phyloP scores from a whole-genome alignment of 495 filamentous ascomycete species.

The Daldinia caldariorum region DNA sequence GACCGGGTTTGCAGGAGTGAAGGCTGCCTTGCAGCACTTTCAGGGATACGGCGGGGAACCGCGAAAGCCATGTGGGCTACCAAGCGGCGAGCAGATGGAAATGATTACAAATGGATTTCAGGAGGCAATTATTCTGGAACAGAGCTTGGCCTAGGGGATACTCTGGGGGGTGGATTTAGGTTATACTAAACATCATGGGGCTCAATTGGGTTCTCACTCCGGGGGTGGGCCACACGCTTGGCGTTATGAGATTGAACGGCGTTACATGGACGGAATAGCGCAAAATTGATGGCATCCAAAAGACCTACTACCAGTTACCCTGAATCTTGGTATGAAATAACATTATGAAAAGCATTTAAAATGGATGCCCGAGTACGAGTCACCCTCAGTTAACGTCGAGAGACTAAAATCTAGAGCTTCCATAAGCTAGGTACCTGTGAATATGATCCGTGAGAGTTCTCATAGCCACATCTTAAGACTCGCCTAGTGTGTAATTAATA shows the following conservation, averaged over 20 bases:
- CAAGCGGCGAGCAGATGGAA: conserved; percentile 63
- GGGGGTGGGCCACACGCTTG: conserved; percentile 33
- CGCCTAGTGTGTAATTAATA: conserved; percentile 8
- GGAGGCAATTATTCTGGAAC: conserved; percentile 61
- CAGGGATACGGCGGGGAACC: conserved; percentile 79
- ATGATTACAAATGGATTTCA: conserved; percentile 71
- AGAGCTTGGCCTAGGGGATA: conserved; percentile 30
- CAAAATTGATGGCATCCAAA: conserved; percentile 21
- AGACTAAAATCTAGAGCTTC: conserved; percentile 32
- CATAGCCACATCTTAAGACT: conserved; percentile 6
- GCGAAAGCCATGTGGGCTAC: conserved; percentile 68
- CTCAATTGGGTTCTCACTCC: conserved; percentile 22
- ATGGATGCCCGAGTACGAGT: conserved; percentile 15
- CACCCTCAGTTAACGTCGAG: conserved; percentile 15
- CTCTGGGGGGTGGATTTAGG: conserved; percentile 27
- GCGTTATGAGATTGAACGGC: conserved; percentile 42
- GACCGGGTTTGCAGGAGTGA: conserved; percentile 81
- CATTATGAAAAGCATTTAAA: conserved; percentile 24
- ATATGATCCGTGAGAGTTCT: conserved; percentile 31
- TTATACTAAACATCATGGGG: conserved; percentile 27
- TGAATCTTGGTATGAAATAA: conserved; percentile 12
- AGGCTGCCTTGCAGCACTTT: conserved; percentile 79
- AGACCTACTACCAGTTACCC: conserved; percentile 14
- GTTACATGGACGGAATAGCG: conserved; percentile 39
- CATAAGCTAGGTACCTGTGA: conserved; percentile 15